Percentiles rank a stretch among this genome's conserved stretches.
These are phyloP conservation scores for Aspergillus saccharolyticus DNA, from an alignment of 495 filamentous ascomycete species.

Conservation along the genomic window DNA sequence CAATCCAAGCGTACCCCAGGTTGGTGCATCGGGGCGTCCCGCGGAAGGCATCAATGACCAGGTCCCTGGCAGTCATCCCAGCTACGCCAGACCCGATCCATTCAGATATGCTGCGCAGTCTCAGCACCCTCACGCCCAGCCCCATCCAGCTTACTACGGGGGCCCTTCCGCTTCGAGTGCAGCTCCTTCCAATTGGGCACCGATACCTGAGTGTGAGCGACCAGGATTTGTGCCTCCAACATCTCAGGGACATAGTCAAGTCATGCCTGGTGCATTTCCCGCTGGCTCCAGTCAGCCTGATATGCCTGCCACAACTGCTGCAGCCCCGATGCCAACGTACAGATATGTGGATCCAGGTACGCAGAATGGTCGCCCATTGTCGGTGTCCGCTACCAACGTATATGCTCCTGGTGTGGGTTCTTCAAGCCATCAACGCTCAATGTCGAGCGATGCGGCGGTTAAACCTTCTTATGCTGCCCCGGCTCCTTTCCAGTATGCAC, in stretches of 20 bases:
- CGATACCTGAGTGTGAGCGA: conserved; percentile 38
- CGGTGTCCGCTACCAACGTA: conserved; percentile 7
- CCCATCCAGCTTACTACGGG: conserved; percentile 13
- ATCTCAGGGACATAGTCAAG: conserved; percentile 24
- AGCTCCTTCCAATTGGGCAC: conserved; percentile 28
- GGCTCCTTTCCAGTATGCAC: conserved; percentile 37
- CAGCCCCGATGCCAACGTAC: conserved; percentile 19
- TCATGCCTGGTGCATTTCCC: conserved; percentile 42
- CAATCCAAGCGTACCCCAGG: conserved; percentile 1
- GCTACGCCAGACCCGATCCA: conserved; percentile 46
- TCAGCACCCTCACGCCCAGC: conserved; percentile 25
- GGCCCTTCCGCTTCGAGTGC: conserved; percentile 16
- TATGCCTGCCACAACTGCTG: conserved; percentile 18
- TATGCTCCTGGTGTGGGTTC: conserved; percentile 11
- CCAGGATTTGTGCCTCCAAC: conserved; percentile 39
- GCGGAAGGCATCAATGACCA: conserved; percentile 2
- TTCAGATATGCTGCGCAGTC: conserved; percentile 47
- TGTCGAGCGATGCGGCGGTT: conserved; percentile 23
- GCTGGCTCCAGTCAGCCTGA: conserved; percentile 18
- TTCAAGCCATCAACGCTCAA: conserved; percentile 23
- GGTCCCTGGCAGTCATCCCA: conserved; percentile 30
- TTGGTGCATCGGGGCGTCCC: conserved; percentile 7
- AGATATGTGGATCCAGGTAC: conserved; percentile 24
- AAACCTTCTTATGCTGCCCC: conserved; percentile 32
- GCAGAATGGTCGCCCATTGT: conserved; percentile 17